Evolutionary conservation across 2,329 filamentous ascomycete genomes (phyloP), one percentile per base, ranked within the genome.

Genomic region (Hansfordia pulvinata): DNA sequence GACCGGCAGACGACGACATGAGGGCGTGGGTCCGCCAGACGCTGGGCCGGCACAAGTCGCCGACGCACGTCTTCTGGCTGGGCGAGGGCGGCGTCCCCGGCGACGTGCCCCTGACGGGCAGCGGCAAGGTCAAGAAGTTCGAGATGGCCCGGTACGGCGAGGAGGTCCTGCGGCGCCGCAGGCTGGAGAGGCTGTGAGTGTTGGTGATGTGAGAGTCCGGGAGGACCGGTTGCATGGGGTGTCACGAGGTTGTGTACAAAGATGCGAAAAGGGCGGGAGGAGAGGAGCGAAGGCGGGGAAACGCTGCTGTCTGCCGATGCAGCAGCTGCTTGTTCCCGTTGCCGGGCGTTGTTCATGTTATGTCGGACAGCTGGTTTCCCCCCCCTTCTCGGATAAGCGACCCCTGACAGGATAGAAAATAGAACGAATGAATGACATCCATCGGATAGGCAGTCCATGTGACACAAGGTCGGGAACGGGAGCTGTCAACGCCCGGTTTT

Each of bases 11-110:
- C 26, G 56, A 63, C 5, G 66, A 75, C 34, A 46, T 80, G n/a
- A 56, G 64, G 10, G 59, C 64, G 22, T 80, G 74, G 74, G 71
- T 72, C 2, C 60, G 68, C 26, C 53, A 66, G 37, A 63, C 58
- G 19, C 58, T 81, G 6, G 75, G 74, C 2, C 56, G 64, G 19
- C 75, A 80, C 44, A 81, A 81, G 53, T 72, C 76, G 4, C 80
- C 81, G 0, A 58, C 68, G 7, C 67, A 84, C 46, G 47, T 86
- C n/a, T 85, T 85, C 44, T 83, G 79, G 66, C 61, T 86, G 15
- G 81, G 80, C 0, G 56, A 68, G 36, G 62, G 63, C 23, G 66
- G 63, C 8, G 60, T 76, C 14, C 62, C 70, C 2, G 39, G 39
- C 2, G 53, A 56, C 2, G 58, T 77, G 17, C 76, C 76, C 8